These are phyloP conservation scores for Podaxis sp. DNA, from an alignment of 768 basidiomycete genomes.

Conservation along the genomic window DNA sequence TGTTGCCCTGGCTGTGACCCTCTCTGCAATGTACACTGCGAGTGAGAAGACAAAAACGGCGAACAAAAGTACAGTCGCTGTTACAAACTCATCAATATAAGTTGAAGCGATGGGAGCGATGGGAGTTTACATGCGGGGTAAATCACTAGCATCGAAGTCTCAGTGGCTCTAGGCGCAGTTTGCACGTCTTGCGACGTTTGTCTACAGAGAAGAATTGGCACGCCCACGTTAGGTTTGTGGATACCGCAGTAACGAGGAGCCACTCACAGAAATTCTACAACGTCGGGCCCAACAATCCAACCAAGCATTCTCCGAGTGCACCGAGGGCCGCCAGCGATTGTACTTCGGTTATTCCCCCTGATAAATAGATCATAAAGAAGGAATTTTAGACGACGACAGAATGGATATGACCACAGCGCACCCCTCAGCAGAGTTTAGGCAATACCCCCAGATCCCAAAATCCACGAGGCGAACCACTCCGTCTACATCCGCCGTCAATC, in stretches of 20 bases:
- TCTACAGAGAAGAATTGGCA: neutral
- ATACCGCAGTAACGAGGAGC: neutral
- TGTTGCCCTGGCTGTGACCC: neutral
- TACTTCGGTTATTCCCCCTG: neutral
- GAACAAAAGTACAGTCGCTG: neutral
- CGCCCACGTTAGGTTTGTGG: too few relatives aligned
- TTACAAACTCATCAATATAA: neutral
- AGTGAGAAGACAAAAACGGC: neutral
- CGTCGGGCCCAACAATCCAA: neutral
- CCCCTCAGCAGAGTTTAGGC: neutral
- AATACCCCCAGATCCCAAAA: slow-evolving; percentile 11
- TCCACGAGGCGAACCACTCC: neutral
- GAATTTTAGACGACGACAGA: too few relatives aligned
- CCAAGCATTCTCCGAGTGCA: neutral
- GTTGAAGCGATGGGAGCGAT: too few relatives aligned
- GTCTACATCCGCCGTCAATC: neutral
- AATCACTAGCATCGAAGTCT: neutral
- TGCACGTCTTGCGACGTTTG: neutral
- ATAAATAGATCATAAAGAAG: neutral
- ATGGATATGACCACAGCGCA: neutral
- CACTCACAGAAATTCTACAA: neutral
- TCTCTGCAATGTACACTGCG: neutral
- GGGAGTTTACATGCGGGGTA: neutral
- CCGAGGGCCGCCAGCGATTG: neutral
- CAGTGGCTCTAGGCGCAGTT: neutral